Base-by-base conservation (phyloP, 257 asterid species). In the Cruciata laevipes region DNA sequence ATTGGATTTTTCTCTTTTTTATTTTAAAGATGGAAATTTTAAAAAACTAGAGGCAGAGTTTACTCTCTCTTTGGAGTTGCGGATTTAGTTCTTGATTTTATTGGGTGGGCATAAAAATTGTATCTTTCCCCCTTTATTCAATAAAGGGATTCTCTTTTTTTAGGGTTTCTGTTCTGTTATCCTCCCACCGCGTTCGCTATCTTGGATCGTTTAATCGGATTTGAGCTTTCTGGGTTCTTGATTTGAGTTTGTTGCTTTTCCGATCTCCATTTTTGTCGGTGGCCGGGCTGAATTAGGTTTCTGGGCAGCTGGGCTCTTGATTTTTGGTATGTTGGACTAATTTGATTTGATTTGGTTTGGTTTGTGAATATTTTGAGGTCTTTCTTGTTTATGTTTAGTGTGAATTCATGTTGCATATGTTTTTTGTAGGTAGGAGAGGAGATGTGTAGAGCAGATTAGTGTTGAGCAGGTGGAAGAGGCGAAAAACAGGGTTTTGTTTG, bases 111-210 rank as follows among this genome's bases (percentile, higher is more conserved):
- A 55, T 56, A 31, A 60, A 59, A 5, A 25, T 59, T 59, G 37
- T 30, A 25, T 20, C 31, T 57, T 57, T 24, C 17, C 27, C 16
- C 33, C 24, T 60, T 60, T 35, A n/a, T 21, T 21, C 35, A 62
- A 33, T 17, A 62, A 61, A 60, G 61, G 64, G 65, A 18, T 56
- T 37, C 25, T 42, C 27, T 40, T 16, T 27, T 27, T 25, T 31
- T 79, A 71, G 78, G 83, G 77, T 77, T 80, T 78, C 73, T 75
- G 69, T 76, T 73, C 72, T 56, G 25, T 70, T 59, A 71, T 75
- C 74, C 75, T 3, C 49, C 13, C 75, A 67, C 74, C 67, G 73
- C 73, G 74, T 73, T 71, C 56, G 69, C 75, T 83, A 77, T 61
- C 71, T 13, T 23, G 80, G 89, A 79, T 82, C 85, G 77, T 75